Base-by-base conservation (phyloP, 1,284 basidiomycete species). In the Sanghuangporus baumii region DNA sequence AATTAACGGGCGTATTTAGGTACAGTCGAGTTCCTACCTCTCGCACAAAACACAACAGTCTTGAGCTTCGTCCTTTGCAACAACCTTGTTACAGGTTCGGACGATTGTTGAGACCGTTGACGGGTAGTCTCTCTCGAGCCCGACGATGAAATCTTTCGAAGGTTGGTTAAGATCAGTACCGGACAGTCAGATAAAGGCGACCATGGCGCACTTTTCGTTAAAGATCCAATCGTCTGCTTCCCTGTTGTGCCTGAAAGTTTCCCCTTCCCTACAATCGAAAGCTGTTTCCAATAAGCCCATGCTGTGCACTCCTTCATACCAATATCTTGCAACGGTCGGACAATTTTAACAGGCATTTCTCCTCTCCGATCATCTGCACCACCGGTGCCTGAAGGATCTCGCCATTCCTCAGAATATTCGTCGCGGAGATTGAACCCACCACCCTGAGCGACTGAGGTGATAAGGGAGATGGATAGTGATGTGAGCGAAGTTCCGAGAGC, bases 101-200 rank as follows among this genome's bases (percentile, higher is more conserved):
- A 86, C 87, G 60, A 96, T 93, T 0, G 93, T 89, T 6, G 91
- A 93, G 3, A 96, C 93, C 0, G 94, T 96, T 0, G 93, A 91
- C 0, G 94, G 93, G 72, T 92, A 95, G 69, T 93, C 86, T 52
- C 82, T 84, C 72, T 93, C 91, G 23, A 96, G 73, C 0, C 88
- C 86, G 16, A 88, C 77, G 65, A 96, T 91, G 71, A 96, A 96
- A 70, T 88, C 93, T 94, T 31, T 59, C 5, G 40, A 36, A 57
- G 18, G 26, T 48, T 38, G 3, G n/a, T n/a, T 36, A 20, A 36
- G 6, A 54, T 51, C 56, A 50, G 58, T 58, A 50, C 26, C 43
- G 55, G 7, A 14, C 38, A 56, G 8, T 48, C 47, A 23, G 16
- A 56, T 50, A 18, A 46, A 16, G 23, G 65, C 54, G 55, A 26